Evolutionary conservation across 257 asterid genomes (phyloP), one percentile per base, ranked within the genome.

Genomic region (Petunia axillaris): DNA sequence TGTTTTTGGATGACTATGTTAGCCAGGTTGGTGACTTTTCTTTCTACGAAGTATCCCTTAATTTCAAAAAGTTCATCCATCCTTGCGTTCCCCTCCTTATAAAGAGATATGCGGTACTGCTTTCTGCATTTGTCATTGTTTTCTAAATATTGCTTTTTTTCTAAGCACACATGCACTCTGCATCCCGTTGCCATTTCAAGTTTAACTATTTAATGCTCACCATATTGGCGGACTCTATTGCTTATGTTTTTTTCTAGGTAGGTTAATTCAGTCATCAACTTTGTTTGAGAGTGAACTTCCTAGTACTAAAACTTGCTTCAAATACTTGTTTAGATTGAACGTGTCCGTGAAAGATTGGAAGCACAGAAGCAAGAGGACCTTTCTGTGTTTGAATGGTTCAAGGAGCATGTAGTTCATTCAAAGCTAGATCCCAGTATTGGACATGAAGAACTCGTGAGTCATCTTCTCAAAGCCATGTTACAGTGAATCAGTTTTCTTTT

Each of bases 381-480:
- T 76, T 63, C 80, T 11, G 92, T 91, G 85, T 91, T 96, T 77
- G 91, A 88, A 83, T 96, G 98, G 99, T 94, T 96, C 84, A 94
- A 89, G 84, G 65, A 82, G 40, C 97, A 91, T 75, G 98, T 94
- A 73, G 68, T 92, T 78, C 90, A 85, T 74, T 88, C 94, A 80
- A 96, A 94, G 92, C 87, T 90, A 83, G 98, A 89, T 78, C 86
- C 95, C 64, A 88, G 97, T 85, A 91, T 95, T 80, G 87, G 93
- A 57, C 98, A 95, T 87, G 85, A 89, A 65, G 99, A 92, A 85
- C 98, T 95, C 78, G 98, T 96, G 16, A 87, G 98, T 89, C 60
- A 40, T 77, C 77, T 86, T 63, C 58, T 64, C 74, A 50, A 55
- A 62, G 10, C 63, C 82, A 82, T 78, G 64, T 63, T 46, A 35